Evolutionary conservation across 225 moss, liverwort and hornwort genomes (phyloP), one percentile per base, ranked within the genome.

Genomic region (Climacium dendroides): DNA sequence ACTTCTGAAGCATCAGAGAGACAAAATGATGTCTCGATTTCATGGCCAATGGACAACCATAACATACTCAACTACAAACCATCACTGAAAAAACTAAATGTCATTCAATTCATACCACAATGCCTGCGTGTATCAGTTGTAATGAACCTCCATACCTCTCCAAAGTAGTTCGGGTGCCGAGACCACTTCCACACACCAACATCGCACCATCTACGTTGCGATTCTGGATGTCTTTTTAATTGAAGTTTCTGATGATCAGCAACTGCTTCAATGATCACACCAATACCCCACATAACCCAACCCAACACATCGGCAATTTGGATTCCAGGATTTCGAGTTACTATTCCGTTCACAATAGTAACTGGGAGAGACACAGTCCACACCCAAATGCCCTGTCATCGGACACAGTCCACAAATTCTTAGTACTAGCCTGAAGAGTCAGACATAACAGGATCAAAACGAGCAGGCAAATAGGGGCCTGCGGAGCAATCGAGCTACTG

Each of bases 141-240:
- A 47, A 88, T 43, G 25, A 41, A 83, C 62, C 41, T 81, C n/a
- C 55, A 71, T 85, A 90, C 96, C 95, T 98, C 98, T 87, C 96
- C 97, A 73, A 98, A 98, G 90, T 97, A 98, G 89, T 98, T 98
- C 13, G 98, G 98, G 85, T 98, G 98, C 63, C 97, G 91, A 71
- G 97, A 95, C 95, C 94, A 98, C 83, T 92, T 91, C 97, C 98
- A 98, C 62, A 97, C 64, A 86, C 98, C 96, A 90, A 89, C 88
- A 90, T 98, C 93, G 60, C 95, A 95, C 98, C 98, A 98, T 82
- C 90, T 94, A 78, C 92, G 93, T 82, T 91, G 94, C 58, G 94
- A 91, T 78, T 87, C 60, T 55, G 92, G 83, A 61, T 95, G 83
- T 37, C 91, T 91, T 89, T 97, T 98, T 15, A 90, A 91, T 53